These are phyloP conservation scores for Neurospora sp. DNA, from an alignment of 495 filamentous ascomycete genomes.

Conservation along the genomic window DNA sequence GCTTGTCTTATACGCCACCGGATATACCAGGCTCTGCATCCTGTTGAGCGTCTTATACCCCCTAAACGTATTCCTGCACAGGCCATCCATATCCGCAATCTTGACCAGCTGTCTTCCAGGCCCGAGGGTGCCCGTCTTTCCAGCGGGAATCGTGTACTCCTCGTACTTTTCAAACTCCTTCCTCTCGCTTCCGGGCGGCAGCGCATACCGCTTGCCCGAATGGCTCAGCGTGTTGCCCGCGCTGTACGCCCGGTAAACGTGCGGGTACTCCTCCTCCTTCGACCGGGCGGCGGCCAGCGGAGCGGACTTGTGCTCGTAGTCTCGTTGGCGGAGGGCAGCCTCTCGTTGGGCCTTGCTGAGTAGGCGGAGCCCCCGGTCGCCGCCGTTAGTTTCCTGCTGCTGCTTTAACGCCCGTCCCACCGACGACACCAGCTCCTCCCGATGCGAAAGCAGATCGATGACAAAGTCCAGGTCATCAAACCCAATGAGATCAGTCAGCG, in stretches of 20 bases:
- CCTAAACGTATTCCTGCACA: constrained; percentile 85
- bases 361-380: constrained; percentile 41
- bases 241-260: constrained; percentile 75
- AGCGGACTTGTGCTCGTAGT: constrained; percentile 74
- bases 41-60: constrained; percentile 90
- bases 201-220: constrained; percentile 63
- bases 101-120: constrained; percentile 61
- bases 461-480: constrained; percentile 88
- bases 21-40: constrained; percentile 96
- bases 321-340: constrained; percentile 57
- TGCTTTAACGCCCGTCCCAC: constrained; percentile 9
- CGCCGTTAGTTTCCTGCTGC: constrained; percentile 24
- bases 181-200: constrained; percentile 56
- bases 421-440: constrained; percentile 47
- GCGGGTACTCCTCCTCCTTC: constrained; percentile 68
- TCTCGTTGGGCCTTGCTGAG: constrained; percentile 70
- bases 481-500: constrained; percentile 81
- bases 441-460: constrained; percentile 67
- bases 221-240: constrained; percentile 75
- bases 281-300: constrained; percentile 49
- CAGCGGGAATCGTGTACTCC: constrained; percentile 77
- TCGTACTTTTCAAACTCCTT: constrained; percentile 59
- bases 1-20: constrained; percentile 87
- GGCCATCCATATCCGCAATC: constrained; percentile 75
- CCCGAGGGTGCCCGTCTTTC: constrained; percentile 63